Base-by-base conservation (phyloP, 371 early-diverging fungal species). In the Circinella umbellata region DNA sequence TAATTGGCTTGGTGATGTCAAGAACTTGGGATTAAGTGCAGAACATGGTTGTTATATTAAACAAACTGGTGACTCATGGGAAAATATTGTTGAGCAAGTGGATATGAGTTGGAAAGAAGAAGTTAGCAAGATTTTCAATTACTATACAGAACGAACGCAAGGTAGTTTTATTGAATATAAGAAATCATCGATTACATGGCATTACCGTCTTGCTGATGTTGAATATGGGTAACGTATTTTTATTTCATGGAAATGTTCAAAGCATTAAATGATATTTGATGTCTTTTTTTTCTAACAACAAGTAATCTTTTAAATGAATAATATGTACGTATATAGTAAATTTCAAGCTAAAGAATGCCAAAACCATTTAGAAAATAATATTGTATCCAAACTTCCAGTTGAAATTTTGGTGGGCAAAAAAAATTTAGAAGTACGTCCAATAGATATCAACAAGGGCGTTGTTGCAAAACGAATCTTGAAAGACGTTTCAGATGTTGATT, bases 341-440 rank as follows among this genome's bases (percentile, higher is more conserved):
- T 90, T 90, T 80, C 95, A 96, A 79, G 94, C 95, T 9, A 94
- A 94, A 69, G 96, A 97, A 72, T 95, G 94, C 73, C 94, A 94
- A 74, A 94, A 93, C 72, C 95, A 95, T 79, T 72, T 97, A 35
- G 94, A 95, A 71, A 87, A 91, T 67, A 89, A 93, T 2, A 84
- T 96, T 10, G 82, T 94, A 9, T 91, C 94, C 48, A 96, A 95
- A 79, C 82, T 78, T 61, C 96, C 97, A 0, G 94, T 98, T 11
- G 98, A 97, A 74, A 93, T 97, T 42, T 71, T 99, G 70, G 89
- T 96, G 2, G 98, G 98, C 53, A 98, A 98, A 76, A 98, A 98
- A 87, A 96, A 96, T 64, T 84, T 98, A 15, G 99, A 99, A 75
- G 97, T 97, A 9, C 82, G 95, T 3, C 95, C 95, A 1, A 86